Percentiles rank a stretch among this genome's conserved stretches.
Evolutionary conservation across 106 monocot species (phyloP).

Genomic region (Dioscorea dumetorum): DNA sequence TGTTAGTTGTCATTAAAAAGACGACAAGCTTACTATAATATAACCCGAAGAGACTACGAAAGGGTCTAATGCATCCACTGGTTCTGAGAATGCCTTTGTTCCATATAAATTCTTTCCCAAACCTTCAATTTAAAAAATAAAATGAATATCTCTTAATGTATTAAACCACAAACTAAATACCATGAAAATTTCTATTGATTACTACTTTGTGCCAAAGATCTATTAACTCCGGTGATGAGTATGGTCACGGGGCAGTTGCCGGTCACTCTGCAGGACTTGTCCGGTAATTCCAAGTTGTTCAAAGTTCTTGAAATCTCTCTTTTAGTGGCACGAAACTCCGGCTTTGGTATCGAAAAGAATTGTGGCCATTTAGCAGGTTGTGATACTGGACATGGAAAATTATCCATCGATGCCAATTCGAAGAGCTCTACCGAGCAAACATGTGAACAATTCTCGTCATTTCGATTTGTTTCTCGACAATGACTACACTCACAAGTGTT

Average conservation of each 20-base stretch:
- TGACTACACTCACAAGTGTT: slow-evolving; percentile 1
- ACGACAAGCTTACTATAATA: neutral
- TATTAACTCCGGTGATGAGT: slow-evolving; percentile 22
- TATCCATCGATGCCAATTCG: neutral
- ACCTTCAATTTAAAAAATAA: neutral
- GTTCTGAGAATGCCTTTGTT: neutral
- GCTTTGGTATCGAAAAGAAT: slow-evolving; percentile 12
- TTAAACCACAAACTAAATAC: neutral
- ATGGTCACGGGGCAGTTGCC: slow-evolving; percentile 15
- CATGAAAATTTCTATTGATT: neutral
- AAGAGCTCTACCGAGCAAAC: neutral
- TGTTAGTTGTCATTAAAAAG: neutral
- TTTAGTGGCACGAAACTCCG: slow-evolving; percentile 10
- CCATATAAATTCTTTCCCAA: slow-evolving; percentile 5
- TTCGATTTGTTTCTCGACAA: neutral
- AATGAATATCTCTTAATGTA: no score
- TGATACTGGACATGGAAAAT: neutral
- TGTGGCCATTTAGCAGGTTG: slow-evolving; percentile 11
- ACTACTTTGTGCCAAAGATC: slow-evolving; percentile 18
- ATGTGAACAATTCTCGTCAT: neutral
- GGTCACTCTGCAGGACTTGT: slow-evolving; percentile 6
- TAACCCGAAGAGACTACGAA: neutral
- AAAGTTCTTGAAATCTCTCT: neutral
- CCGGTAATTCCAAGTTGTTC: neutral
- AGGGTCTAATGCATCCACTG: neutral